Evolutionary conservation across 116 monocot genomes (phyloP), one percentile per base, ranked within the genome.

Genomic region (Posidonia oceanica): DNA sequence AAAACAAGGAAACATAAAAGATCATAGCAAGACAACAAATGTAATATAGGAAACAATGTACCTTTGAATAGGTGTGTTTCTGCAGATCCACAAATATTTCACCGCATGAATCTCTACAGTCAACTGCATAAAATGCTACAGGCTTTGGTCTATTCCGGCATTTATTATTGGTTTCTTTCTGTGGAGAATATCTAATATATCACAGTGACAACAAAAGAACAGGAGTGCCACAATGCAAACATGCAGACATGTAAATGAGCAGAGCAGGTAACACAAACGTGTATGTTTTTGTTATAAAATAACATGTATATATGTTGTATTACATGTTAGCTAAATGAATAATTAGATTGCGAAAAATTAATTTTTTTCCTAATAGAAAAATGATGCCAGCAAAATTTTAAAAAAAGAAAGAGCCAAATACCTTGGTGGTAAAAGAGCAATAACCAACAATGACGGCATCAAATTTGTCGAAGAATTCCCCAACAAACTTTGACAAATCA

Each of bases 11-110:
- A 63, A 39, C 12, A 61, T 15, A 16, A 63, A 13, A 37, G 39
- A 39, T 10, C 36, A 63, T 38, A 3, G 36, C 37, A 12, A 36
- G 63, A 22, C 14, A 17, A 39, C 14, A 63, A 72, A 3, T 10
- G 57, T 41, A n/a, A 36, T 5, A 39, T 15, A 41, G 38, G 61
- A 39, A 44, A 62, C 14, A 38, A 17, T 48, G 23, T n/a, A 97
- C 91, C 96, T 91, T 77, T 38, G 72, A 38, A 59, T 83, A 88
- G 16, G 81, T 80, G 63, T 87, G 85, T 18, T 80, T 84, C 71
- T 88, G 88, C 75, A 95, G 73, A 78, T 95, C 95, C 55, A 82
- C 82, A 87, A 95, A 95, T 72, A 95, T 95, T 86, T 95, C 95
- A 76, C 95, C 91, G 69, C 82, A 88, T 23, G 86, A 86, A 58